Conservation (phyloP, 768 basidiomycete species). For the Suillus sp. region DNA sequence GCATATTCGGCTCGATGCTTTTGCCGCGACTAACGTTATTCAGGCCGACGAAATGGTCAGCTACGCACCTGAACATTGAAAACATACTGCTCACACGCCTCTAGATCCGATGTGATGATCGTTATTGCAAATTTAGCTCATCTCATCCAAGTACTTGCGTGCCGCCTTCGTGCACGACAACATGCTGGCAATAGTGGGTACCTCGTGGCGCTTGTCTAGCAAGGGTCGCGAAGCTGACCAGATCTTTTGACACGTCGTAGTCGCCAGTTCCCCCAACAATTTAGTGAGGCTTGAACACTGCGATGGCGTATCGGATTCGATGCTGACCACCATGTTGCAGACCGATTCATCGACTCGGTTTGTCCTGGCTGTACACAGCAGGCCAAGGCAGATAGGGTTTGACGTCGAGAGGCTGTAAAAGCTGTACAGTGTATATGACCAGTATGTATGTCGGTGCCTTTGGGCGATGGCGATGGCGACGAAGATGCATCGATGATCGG, state of each 20-base stretch:
- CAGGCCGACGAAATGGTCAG: conserved; percentile 66
- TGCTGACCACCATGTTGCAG: conserved; percentile 29
- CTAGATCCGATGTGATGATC: conserved; percentile 68
- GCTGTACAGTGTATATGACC: conserved; percentile 8
- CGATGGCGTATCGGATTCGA: conserved; percentile 15
- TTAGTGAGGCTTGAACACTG: conserved; percentile 47
- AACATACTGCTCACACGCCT: conserved; percentile 20
- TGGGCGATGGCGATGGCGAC: not conserved
- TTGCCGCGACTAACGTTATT: conserved; percentile 16
- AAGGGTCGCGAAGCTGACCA: conserved; percentile 25
- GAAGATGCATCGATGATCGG: conserved; percentile 21
- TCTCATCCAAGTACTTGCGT: conserved; percentile 62
- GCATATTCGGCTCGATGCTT: conserved; percentile 21
- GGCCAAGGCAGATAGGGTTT: conserved; percentile 12
- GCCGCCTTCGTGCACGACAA: conserved; percentile 52
- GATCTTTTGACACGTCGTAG: conserved; percentile 36
- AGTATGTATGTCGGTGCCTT: not conserved
- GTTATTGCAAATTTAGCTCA: conserved; percentile 71
- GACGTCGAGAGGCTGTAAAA: conserved; percentile 9
- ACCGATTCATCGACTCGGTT: conserved; percentile 37
- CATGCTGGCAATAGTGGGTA: conserved; percentile 81
- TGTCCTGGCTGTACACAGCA: conserved; percentile 34
- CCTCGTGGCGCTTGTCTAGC: conserved; percentile 15
- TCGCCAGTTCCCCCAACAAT: conserved; percentile 70
- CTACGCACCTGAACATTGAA: conserved; percentile 17